A percentile compares a stretch with the other conserved stretches of the same genome.
phyloP scores from a whole-genome alignment of 805 yeast species.

The Nakazawaea ishiwadae region DNA sequence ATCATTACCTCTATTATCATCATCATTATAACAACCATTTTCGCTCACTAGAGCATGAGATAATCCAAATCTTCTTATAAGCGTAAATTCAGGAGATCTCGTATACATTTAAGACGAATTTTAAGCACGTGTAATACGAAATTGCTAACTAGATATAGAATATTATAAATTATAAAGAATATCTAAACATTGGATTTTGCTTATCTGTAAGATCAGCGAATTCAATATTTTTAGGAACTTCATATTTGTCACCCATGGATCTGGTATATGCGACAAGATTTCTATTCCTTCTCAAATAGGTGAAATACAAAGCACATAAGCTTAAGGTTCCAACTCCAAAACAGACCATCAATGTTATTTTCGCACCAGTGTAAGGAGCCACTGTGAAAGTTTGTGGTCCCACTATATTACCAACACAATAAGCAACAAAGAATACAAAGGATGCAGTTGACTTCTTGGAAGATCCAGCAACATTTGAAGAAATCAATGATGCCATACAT shows the following conservation, averaged over 20 bases:
- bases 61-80: too few relatives aligned
- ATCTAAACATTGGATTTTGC: conserved; percentile 48
- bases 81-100: too few relatives aligned
- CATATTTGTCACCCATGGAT: conserved; percentile 17
- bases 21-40: too few relatives aligned
- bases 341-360: conserved; percentile 21
- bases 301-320: conserved; percentile 21
- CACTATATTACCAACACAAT: conserved; percentile 48
- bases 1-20: too few relatives aligned
- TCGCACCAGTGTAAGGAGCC: conserved; percentile 37
- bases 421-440: conserved; percentile 41
- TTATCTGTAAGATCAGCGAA: conserved; percentile 51
- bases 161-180: conserved; percentile 21
- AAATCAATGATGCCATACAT: conserved; percentile 28
- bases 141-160: too few relatives aligned
- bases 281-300: conserved; percentile 32
- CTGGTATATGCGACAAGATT: conserved; percentile 25
- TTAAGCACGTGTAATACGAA: too few relatives aligned
- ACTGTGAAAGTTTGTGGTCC: conserved; percentile 57
- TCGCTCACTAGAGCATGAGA: too few relatives aligned
- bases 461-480: conserved; percentile 51
- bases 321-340: conserved; percentile 19
- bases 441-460: conserved; percentile 49
- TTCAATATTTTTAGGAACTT: conserved; percentile 29
- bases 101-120: too few relatives aligned